Evolutionary conservation across 495 filamentous ascomycete genomes (phyloP).

Genomic region (Talaromyces liani): DNA sequence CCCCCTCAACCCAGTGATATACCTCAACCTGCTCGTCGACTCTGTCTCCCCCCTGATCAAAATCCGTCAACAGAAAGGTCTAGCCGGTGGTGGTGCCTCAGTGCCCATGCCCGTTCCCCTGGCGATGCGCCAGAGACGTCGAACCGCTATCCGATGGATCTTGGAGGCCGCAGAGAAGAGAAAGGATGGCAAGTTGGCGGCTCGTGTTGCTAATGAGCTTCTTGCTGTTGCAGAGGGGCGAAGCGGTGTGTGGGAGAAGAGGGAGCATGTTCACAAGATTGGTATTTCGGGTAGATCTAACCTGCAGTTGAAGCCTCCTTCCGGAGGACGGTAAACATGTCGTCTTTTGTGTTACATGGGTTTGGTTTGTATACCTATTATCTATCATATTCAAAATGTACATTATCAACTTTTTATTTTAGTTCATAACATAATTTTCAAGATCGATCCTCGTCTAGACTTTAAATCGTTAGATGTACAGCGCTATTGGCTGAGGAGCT

Average conservation of each 20-base stretch:
- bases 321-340: constrained; percentile 15
- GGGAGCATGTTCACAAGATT: constrained; percentile 63
- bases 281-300: constrained; percentile 69
- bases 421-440: not conserved
- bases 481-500: not conserved
- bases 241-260: constrained; percentile 74
- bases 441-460: not conserved
- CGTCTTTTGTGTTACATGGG: not conserved
- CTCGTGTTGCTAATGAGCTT: constrained; percentile 80
- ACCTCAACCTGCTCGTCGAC: constrained; percentile 85
- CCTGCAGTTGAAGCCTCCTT: constrained; percentile 27
- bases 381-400: not conserved
- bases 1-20: constrained; percentile 67
- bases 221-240: constrained; percentile 80
- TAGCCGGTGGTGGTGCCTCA: constrained; percentile 76
- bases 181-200: constrained; percentile 58
- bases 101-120: constrained; percentile 80
- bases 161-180: constrained; percentile 70
- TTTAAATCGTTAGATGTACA: not conserved
- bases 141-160: constrained; percentile 80
- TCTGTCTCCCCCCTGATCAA: constrained; percentile 87
- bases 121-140: constrained; percentile 61
- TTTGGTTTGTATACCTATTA: not conserved
- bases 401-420: not conserved
- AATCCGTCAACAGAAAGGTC: constrained; percentile 64